Base-by-base conservation (phyloP, 371 early-diverging fungal genomes). In the Mucor saturninus region DNA sequence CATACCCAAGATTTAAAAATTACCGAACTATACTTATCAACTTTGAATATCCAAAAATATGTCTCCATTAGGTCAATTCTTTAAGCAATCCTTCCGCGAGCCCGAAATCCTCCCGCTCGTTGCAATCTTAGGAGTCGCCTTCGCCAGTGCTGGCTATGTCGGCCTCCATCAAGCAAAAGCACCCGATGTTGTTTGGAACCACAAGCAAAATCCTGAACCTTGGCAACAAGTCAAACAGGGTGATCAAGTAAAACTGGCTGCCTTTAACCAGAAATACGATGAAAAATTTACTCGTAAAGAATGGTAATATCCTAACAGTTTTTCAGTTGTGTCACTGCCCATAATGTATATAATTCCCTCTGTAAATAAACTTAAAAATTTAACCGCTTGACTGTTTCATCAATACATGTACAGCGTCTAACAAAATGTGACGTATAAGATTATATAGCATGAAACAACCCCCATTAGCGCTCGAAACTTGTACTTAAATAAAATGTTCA, bases 111-210 rank as follows among this genome's bases (percentile, higher is more conserved):
- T 56, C 35, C 80, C 77, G 21, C 55, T 79, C 11, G 15, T 79
- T 21, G 61, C 45, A 21, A 71, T 76, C 35, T 54, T 79, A 11
- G 58, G 65, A 32, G 53, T 61, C 50, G 77, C 80, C 39, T 15
- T 79, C 11, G 0, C 39, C 31, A 71, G 73, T 35, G 75, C 70
- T 29, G 68, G 15, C 5, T 79, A 55, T 31, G 67, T 79, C 56
- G 53, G 62, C n/a, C 7, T 46, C 8, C 70, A 72, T 62, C 69
- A 68, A 53, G 61, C 73, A 6, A 54, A 54, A 28, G 69, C 75
- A 26, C 80, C 77, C 42, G 80, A 80, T 65, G 80, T 80, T 4
- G 63, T 67, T 11, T 80, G 77, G 72, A 59, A 68, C 9, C 69
- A 68, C 43, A 63, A 56, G 39, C 30, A 43, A 14, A 68, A 64